Base-by-base conservation (phyloP, 306 rosid species). In the Rosa persica region DNA sequence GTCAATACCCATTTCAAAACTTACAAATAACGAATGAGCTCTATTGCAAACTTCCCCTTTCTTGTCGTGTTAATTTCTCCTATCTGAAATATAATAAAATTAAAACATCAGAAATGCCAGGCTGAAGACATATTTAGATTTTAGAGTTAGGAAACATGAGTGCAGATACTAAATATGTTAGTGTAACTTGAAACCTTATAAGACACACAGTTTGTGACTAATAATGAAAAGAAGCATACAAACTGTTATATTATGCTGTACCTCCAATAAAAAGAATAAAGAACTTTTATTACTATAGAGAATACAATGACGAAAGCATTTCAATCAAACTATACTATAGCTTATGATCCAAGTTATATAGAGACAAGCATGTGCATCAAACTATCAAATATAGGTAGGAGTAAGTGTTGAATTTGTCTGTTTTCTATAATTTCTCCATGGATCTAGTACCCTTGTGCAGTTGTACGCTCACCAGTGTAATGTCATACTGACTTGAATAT, bases 41-140 rank as follows among this genome's bases (percentile, higher is more conserved):
- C 96, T 36, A 94, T 85, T 23, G 92, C 94, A 80, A 87, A 92
- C 78, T 94, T 94, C 40, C 97, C 98, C 73, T 92, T 94, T 86
- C 85, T 89, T 44, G 98, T 94, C 27, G 97, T 39, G 81, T 78
- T 90, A 77, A 92, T 87, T 85, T 92, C 96, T 74, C 97, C 98
- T 12, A 94, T 86, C 97, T 94, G 91, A 66, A 81, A 67, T 80
- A 75, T 2, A 75, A 48, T 1, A 27, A 67, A 77, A 78, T 40
- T 10, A 25, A 46, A 80, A 72, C 71, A 78, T 69, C 65, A 58
- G 48, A 51, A 40, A 51, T 25, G 51, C 70, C 70, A 70, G 40
- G 74, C 57, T 70, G 72, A 65, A 19, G 55, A 19, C 5, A 48
- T 20, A 58, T 64, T 46, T 27, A 51, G 39, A 55, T 49, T 64